Evolutionary conservation across 108 stramenopile species (phyloP), one percentile per base, ranked within the genome.

Genomic region (Skeletonema marinoi): DNA sequence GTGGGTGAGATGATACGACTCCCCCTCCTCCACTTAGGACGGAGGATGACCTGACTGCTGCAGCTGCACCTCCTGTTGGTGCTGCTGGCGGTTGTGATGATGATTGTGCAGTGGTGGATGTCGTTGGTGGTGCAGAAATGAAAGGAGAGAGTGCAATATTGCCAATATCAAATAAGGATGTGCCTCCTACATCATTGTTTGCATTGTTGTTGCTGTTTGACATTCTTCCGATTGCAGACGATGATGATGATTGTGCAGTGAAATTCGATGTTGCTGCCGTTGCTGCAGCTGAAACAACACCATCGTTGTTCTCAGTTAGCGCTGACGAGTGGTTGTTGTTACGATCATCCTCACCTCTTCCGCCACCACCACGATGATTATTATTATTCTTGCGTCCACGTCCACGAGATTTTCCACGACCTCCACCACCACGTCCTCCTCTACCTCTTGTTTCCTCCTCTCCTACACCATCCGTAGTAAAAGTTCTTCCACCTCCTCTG

Each of bases 21-120:
- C 81, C 76, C 44, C 81, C 77, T n/a, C 76, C 81, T 60, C 76
- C 81, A 42, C 70, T 72, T 8, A 82, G 36, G 12, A 77, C 77
- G 32, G 70, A 32, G 33, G 12, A 9, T 29, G 56, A 2, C 6
- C 14, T 16, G 7, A n/a, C 39, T 42, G 16, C 46, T 51, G 65
- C 1, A 25, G 17, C 66, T 30, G 65, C 29, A n/a, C n/a, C n/a
- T 6, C n/a, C 12, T 42, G 65, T 14, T 12, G 35, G 41, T n/a
- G 31, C 0, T 33, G 32, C 2, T 60, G 60, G 10, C 16, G 14
- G 60, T 14, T 31, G 35, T 33, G 60, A 61, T 33, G 60, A 61
- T 0, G 32, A 14, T 33, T 33, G 60, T 33, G 60, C 14, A 16
- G 32, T 29, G 1, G 63, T 31, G 0, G 32, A 17, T n/a, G 62